Evolutionary conservation across 2,329 filamentous ascomycete genomes (phyloP).

Genomic region (Pezicula carpinea): DNA sequence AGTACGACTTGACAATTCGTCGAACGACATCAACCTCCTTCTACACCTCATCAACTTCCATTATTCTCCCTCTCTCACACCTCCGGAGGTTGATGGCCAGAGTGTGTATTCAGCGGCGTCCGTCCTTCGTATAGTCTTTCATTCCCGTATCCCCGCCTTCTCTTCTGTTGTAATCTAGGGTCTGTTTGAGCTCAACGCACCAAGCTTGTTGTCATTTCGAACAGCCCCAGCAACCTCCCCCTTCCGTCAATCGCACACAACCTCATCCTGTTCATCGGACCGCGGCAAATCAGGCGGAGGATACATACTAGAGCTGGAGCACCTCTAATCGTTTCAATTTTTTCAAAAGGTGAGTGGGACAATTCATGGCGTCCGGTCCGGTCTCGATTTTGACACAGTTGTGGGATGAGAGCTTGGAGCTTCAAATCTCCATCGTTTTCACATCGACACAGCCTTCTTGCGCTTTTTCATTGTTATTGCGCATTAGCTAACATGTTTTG

Average conservation of each 20-base stretch:
- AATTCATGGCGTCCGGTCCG: constrained; percentile 15
- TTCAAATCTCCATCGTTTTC: constrained; percentile 9
- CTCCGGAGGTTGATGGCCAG: constrained; percentile 22
- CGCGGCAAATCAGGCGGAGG: constrained; percentile 4
- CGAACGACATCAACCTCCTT: constrained; percentile 1
- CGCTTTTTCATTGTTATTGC: constrained; percentile 2
- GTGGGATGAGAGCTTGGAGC: constrained; percentile 19
- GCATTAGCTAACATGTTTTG: constrained; percentile 17
- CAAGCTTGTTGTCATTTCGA: constrained; percentile 16
- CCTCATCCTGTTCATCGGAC: background rate
- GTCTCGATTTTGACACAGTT: constrained; percentile 19
- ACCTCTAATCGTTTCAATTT: background rate
- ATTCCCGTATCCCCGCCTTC: constrained; percentile 19
- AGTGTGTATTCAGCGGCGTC: constrained; percentile 15
- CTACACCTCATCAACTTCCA: constrained; percentile 1
- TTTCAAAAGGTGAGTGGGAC: constrained; percentile 17
- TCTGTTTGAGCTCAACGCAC: constrained; percentile 17
- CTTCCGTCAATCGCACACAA: constrained; percentile 1
- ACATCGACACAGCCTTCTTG: background rate
- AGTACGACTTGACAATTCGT: background rate
- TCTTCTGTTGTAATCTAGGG: constrained; percentile 7
- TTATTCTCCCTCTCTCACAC: constrained; percentile 5
- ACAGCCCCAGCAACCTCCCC: constrained; percentile 2
- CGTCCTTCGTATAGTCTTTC: constrained; percentile 16
- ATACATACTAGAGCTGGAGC: constrained; percentile 8